Evolutionary conservation across 495 filamentous ascomycete genomes (phyloP).

Genomic region (Aspergillus asperescens): DNA sequence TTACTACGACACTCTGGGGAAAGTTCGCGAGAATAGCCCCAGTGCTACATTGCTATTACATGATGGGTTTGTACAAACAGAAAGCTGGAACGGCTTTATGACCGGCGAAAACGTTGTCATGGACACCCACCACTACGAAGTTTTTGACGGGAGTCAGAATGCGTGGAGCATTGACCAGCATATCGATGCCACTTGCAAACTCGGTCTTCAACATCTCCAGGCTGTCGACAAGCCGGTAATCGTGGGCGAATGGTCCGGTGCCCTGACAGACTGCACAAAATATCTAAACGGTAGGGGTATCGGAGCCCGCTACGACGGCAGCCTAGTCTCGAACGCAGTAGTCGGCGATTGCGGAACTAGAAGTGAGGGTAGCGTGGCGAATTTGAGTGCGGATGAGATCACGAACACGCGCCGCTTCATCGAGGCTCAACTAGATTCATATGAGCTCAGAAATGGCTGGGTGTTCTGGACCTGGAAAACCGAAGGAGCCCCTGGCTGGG

Average conservation of each 20-base stretch:
- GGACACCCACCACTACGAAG: slow-evolving; percentile 64
- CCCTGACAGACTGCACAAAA: slow-evolving; percentile 69
- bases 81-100: slow-evolving; percentile 71
- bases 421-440: slow-evolving; percentile 70
- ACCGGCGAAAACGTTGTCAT: slow-evolving; percentile 58
- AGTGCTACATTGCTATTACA: slow-evolving; percentile 57
- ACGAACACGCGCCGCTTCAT: slow-evolving; percentile 57
- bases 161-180: slow-evolving; percentile 44
- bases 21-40: slow-evolving; percentile 44
- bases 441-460: slow-evolving; percentile 64
- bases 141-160: slow-evolving; percentile 59
- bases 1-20: slow-evolving; percentile 58
- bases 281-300: slow-evolving; percentile 65
- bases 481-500: slow-evolving; percentile 84
- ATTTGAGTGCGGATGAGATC: slow-evolving; percentile 47
- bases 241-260: slow-evolving; percentile 65
- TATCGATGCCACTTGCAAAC: slow-evolving; percentile 46
- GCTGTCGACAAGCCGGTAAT: slow-evolving; percentile 64
- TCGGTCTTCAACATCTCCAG: slow-evolving; percentile 42
- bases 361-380: slow-evolving; percentile 49
- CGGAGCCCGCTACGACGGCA: slow-evolving; percentile 67
- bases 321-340: slow-evolving; percentile 37
- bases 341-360: slow-evolving; percentile 58
- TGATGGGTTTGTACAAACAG: slow-evolving; percentile 61
- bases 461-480: slow-evolving; percentile 84